phyloP scores from a whole-genome alignment of 2,329 filamentous ascomycete species.

The Cercospora beticola region DNA sequence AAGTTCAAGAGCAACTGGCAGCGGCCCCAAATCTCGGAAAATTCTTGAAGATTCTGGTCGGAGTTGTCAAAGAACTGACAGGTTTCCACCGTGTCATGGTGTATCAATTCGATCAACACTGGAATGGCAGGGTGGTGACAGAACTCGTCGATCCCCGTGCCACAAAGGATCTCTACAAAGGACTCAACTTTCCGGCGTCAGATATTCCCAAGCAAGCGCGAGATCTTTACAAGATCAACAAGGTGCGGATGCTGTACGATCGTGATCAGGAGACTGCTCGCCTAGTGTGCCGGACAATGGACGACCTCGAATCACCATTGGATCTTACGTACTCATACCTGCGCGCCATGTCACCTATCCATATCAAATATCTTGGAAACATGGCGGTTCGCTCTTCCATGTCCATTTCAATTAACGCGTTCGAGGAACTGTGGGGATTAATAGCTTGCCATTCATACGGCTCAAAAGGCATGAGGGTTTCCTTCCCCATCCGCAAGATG shows the following conservation, averaged over 20 bases:
- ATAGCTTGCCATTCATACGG: conserved; percentile 86
- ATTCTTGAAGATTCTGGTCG: conserved; percentile 78
- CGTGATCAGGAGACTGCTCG: conserved; percentile 76
- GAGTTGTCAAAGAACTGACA: conserved; percentile 83
- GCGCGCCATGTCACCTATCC: conserved; percentile 86
- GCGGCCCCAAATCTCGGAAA: conserved; percentile 67
- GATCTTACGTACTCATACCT: conserved; percentile 84
- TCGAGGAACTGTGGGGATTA: conserved; percentile 81
- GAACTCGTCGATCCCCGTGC: conserved; percentile 78
- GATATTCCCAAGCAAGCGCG: conserved; percentile 83
- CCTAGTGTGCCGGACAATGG: conserved; percentile 72
- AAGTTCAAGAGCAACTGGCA: conserved; percentile 83
- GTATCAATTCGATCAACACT: conserved; percentile 81
- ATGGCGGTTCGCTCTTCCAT: conserved; percentile 94
- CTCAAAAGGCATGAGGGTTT: conserved; percentile 76
- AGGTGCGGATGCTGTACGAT: conserved; percentile 83
- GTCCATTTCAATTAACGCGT: conserved; percentile 89
- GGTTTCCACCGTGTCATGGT: conserved; percentile 92
- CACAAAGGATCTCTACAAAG: conserved; percentile 82
- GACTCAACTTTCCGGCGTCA: conserved; percentile 82
- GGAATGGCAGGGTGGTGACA: conserved; percentile 84
- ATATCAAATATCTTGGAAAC: conserved; percentile 80
- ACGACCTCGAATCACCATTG: conserved; percentile 72
- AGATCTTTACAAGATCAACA: conserved; percentile 88
- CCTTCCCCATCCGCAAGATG: conserved; percentile 89